Conservation (phyloP, 1,284 basidiomycete species). For the Tranzscheliella williamsii region DNA sequence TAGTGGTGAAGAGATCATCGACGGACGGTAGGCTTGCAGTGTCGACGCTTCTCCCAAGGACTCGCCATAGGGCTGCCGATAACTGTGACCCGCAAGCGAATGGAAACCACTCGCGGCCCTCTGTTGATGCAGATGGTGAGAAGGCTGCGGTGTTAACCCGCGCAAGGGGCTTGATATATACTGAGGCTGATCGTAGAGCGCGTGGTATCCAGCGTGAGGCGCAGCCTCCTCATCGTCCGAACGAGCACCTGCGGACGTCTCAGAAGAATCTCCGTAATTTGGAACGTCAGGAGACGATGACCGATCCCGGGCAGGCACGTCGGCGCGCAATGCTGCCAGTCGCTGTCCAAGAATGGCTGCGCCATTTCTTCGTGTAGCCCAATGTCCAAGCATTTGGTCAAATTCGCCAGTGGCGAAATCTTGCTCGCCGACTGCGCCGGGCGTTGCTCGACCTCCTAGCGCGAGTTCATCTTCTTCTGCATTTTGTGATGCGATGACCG, state of each 20-base stretch:
- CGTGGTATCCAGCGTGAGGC: conserved; percentile 65
- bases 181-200: conserved; percentile 64
- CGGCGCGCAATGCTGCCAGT: conserved; percentile 23
- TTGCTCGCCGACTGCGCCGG: conserved; percentile 28
- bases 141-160: conserved; percentile 26
- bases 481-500: conserved; percentile 50
- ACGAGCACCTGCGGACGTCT: conserved; percentile 10
- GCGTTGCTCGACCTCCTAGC: conserved; percentile 40
- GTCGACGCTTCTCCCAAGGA: conserved; percentile 32
- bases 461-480: conserved; percentile 39
- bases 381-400: conserved; percentile 50
- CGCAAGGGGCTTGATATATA: conserved; percentile 13
- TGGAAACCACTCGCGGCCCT: conserved; percentile 31
- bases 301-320: conserved; percentile 23
- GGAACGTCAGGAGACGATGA: conserved; percentile 24
- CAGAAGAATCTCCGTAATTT: conserved; percentile 6
- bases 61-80: conserved; percentile 22
- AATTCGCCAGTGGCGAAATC: conserved; percentile 49
- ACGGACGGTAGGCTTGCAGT: conserved; percentile 18
- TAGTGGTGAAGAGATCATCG: conserved; percentile 32
- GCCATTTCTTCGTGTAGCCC: conserved; percentile 24
- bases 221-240: conserved; percentile 31
- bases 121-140: conserved; percentile 28
- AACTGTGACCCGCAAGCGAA: conserved; percentile 8
- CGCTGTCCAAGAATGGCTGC: conserved; percentile 19